Evolutionary conservation across 2,329 filamentous ascomycete species (phyloP), one percentile per base, ranked within the genome.

Genomic region (Epichloe uncinata): DNA sequence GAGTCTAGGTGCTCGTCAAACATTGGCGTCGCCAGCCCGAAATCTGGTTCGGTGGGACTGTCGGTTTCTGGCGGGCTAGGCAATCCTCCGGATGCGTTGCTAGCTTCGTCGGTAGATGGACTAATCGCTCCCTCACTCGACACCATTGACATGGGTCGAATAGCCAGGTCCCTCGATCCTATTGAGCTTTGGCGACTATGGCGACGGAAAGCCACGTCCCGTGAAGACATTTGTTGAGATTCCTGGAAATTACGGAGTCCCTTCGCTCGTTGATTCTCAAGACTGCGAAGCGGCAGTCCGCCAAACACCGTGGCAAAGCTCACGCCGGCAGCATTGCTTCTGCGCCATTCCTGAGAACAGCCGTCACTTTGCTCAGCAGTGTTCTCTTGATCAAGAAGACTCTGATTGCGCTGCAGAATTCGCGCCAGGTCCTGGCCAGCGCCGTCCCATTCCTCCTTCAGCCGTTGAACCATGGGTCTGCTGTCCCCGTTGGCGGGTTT

Each of bases 391-490:
- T 61, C 56, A 26, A 59, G 57, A 1, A 61, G 50, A 12, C 57
- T 55, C 37, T 60, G 60, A 36, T 71, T 71, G 40, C 66, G 63
- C 50, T 65, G 61, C 16, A 69, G 55, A 42, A 70, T 59, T 18
- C 57, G 60, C 33, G 63, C 58, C 45, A 69, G 56, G 16, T 64
- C 60, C 12, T 57, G 57, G 6, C 63, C 60, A 1, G 63, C 62
- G 16, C 61, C 57, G 20, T 69, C 67, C 69, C 69, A 71, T 36
- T 69, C 66, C 26, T 62, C 63, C 50, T 61, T 65, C 7, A 71
- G 53, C 45, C 68, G 63, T 44, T 69, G 66, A 8, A 63, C 58
- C 35, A 70, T 53, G 4, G 61, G 55, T 30, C 63, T 63, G 26
- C 62, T 64, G n/a, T 59, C 47, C 37, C 51, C 60, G 15, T 55